Conservation (phyloP, 768 basidiomycete species). For the Cystobasidium tubakii region DNA sequence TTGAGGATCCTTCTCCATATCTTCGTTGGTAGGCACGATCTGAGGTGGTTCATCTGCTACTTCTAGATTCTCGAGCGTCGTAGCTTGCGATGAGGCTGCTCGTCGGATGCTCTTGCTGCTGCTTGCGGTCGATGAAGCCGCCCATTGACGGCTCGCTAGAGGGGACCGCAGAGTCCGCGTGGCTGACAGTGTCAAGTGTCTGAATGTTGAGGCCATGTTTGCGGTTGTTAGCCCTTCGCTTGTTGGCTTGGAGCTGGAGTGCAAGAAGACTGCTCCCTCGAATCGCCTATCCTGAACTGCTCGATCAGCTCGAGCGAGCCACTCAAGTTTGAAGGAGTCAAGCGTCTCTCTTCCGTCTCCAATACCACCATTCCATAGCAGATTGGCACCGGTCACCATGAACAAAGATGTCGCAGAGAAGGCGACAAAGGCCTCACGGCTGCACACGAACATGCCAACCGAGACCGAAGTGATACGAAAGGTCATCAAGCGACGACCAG, state of each 20-base stretch:
- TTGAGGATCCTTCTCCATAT: constrained; percentile 40
- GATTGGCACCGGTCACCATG: neutral
- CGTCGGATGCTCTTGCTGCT: neutral
- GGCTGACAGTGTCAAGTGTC: neutral
- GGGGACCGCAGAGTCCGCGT: neutral
- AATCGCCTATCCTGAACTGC: neutral
- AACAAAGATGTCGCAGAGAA: constrained; percentile 17
- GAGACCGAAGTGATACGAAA: constrained; percentile 11
- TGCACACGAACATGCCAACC: neutral
- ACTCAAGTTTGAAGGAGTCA: neutral
- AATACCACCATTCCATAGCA: neutral
- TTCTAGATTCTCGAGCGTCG: constrained; percentile 5
- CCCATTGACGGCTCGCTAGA: neutral
- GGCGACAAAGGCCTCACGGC: neutral
- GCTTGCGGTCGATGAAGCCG: neutral
- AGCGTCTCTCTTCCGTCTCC: neutral
- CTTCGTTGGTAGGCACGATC: constrained; percentile 24
- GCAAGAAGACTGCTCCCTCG: neutral
- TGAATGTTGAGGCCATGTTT: neutral
- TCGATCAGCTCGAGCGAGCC: neutral
- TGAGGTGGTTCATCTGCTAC: constrained; percentile 9
- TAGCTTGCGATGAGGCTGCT: constrained; percentile 12
- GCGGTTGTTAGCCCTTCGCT: neutral
- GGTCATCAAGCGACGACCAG: constrained; percentile 45
- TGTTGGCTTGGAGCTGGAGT: neutral